A percentile compares a stretch with the other conserved stretches of the same genome.
Conservation (phyloP, 2,329 filamentous ascomycete genomes). For the Sclerotinia sclerotiorum region DNA sequence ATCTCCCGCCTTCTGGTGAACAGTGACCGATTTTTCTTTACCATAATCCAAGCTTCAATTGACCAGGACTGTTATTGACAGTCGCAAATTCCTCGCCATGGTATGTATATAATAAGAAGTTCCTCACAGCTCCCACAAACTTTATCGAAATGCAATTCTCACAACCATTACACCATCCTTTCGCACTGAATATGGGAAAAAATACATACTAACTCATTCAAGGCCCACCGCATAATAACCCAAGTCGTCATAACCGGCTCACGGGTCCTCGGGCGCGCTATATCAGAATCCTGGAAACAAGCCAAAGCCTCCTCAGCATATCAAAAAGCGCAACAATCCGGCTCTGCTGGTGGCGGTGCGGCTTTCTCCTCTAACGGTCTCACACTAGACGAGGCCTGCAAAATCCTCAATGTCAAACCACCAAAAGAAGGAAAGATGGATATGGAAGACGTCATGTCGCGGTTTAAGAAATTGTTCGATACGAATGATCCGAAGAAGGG, state of each 20-base stretch:
- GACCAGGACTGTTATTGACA: not conserved
- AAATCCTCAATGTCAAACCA: conserved; percentile 93
- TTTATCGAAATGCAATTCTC: not conserved
- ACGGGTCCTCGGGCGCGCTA: conserved; percentile 89
- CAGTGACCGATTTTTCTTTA: not conserved
- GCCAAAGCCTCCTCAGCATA: conserved; percentile 84
- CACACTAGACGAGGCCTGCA: conserved; percentile 93
- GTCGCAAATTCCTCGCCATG: not conserved
- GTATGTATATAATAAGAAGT: not conserved
- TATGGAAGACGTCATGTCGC: conserved; percentile 74
- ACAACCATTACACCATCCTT: not conserved
- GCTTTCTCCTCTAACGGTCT: conserved; percentile 66
- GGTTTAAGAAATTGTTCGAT: conserved; percentile 95
- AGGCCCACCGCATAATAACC: conserved; percentile 94
- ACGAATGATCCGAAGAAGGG: conserved; percentile 92
- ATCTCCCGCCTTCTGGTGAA: conserved; percentile 5
- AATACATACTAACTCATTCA: conserved; percentile 18
- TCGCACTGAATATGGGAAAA: not conserved
- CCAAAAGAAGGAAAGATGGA: conserved; percentile 76
- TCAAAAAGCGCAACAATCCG: conserved; percentile 65
- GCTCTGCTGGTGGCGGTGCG: conserved; percentile 50
- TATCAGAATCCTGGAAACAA: conserved; percentile 93
- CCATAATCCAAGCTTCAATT: conserved; percentile 5
- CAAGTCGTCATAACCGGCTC: conserved; percentile 89
- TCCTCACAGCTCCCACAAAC: not conserved